Evolutionary conservation across 306 rosid species (phyloP).

Genomic region (Corylus heterophylla): DNA sequence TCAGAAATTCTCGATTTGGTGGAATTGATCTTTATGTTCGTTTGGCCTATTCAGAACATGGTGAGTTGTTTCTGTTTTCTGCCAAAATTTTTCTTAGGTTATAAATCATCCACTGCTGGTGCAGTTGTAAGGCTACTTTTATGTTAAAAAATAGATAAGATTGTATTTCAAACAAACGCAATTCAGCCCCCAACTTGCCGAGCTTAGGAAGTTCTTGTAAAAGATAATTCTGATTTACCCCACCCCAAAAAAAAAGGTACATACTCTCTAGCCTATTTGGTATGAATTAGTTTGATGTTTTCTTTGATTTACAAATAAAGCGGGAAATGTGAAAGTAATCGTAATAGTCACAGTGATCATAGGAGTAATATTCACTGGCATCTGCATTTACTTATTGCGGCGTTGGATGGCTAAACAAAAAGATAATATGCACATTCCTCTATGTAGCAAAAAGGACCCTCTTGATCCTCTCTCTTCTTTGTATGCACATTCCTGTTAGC

Average conservation of each 20-base stretch:
- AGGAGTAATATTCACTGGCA: too few species aligned
- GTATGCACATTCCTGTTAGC: constrained; percentile 5
- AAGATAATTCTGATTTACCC: too few species aligned
- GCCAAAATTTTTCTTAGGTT: too few species aligned
- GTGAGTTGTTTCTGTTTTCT: too few species aligned
- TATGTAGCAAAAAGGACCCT: neutral
- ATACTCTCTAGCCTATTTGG: neutral
- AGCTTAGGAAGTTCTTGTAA: neutral
- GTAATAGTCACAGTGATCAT: too few species aligned
- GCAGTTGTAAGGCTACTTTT: neutral
- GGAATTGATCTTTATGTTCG: constrained; percentile 33
- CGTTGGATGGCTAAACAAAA: neutral
- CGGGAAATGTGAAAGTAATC: neutral
- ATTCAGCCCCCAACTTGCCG: too few species aligned
- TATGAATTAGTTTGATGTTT: neutral
- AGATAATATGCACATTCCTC: neutral
- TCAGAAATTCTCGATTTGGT: neutral
- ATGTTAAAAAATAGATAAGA: neutral
- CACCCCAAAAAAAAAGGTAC: too few species aligned
- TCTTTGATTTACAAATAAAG: neutral
- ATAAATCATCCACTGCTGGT: neutral
- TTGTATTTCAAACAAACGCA: too few species aligned
- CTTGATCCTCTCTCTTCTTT: too few species aligned
- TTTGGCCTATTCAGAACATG: too few species aligned
- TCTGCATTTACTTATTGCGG: neutral